Base-by-base conservation (phyloP, 768 basidiomycete genomes). In the Russula sp. region DNA sequence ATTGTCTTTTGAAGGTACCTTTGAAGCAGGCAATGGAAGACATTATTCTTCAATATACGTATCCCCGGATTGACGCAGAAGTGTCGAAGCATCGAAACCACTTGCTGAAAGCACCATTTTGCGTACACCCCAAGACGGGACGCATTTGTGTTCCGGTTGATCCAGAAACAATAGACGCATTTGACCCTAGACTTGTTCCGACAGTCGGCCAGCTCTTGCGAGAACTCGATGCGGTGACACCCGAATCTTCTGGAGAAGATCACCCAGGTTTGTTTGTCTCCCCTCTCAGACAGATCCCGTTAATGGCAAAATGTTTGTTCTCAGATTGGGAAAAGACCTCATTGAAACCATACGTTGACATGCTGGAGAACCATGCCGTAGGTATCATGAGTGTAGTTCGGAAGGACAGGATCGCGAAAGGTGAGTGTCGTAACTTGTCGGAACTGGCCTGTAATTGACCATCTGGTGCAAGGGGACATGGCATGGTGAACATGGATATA, bases 1-100 rank as follows among this genome's bases (percentile, higher is more conserved):
- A 41, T 55, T 36, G 59, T 47, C 42, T 29, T 65, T 65, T 20
- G 47, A 63, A 78, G 76, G 63, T 65, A 32, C 67, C 61, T 34
- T 65, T 83, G 45, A 74, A 66, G 56, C 73, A 74, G 1, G 84
- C 85, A 4, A 76, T 93, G 75, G 87, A 96, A 71, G 96, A 98
- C 64, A 83, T 98, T 61, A 78, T 97, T 50, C 77, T 99, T 13
- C 88, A 93, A 67, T 98, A 97, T 73, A 96, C 90, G 0, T 99
- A 98, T 73, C 96, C 96, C 1, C 85, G 97, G 13, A 82, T 99
- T 57, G 97, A 99, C 73, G 90, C 90, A 14, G 97, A 99, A 73
- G 97, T 99, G 34, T 95, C 94, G 3, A 96, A 98, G 70, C 92
- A 95, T 70, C 83, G 94, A 53, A 98, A 99, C 75, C 97, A 99